Evolutionary conservation across 345 rosid genomes (phyloP), one percentile per base, ranked within the genome.

Genomic region (Ricinus communis): DNA sequence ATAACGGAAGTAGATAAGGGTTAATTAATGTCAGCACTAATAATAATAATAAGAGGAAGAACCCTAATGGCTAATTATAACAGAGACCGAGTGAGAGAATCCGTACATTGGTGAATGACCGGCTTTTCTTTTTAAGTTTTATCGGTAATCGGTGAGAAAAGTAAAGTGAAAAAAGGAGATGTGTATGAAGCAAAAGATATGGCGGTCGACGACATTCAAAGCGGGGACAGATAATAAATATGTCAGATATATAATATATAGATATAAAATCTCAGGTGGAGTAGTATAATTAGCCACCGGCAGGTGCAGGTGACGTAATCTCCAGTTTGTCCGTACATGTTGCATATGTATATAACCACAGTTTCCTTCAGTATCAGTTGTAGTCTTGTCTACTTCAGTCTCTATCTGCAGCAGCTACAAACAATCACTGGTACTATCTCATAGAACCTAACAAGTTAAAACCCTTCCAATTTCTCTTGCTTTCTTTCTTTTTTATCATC

Each of bases 161-260:
- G 14, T 30, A 50, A 50, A 50, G 22, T n/a, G 14, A 22, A 22
- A 53, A 53, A 10, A 53, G 28, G 1, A 22, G n/a, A 5, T 22
- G 66, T 55, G 18, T 58, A 50, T 4, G 65, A 80, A 80, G 86
- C 82, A 80, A 80, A 80, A 80, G 83, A 77, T 74, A 53, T 30
- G 76, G 75, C 71, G 73, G 71, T 76, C 63, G 47, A 43, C 4
- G 72, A 76, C 71, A 49, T 71, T 69, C 70, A 74, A 72, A 68
- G 82, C 70, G 21, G 58, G 24, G 61, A 30, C 46, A 19, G 57
- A 40, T 27, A 4, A 38, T 38, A 38, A 38, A 38, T 38, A 38
- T 9, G 9, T 4, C 4, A 38, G 9, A 38, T 4, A 38, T 38
- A 38, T 38, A 38, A 38, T 38, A 38, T 9, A 38, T 4, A 38